These are phyloP conservation scores for Gyrodon lividus DNA, from an alignment of 768 basidiomycete species.

Conservation along the genomic window DNA sequence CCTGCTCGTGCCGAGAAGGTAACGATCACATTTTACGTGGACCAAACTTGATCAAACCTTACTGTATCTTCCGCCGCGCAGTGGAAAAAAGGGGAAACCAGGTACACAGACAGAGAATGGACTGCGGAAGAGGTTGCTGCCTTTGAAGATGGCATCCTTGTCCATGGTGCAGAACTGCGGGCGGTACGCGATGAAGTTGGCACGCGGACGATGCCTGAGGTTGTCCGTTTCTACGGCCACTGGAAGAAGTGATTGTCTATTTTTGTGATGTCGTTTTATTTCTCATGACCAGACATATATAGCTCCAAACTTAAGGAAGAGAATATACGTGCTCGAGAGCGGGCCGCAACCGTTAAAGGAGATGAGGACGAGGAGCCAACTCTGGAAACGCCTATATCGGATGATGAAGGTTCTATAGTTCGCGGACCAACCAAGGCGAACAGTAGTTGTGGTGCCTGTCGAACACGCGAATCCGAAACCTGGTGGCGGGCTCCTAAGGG, in stretches of 20 bases:
- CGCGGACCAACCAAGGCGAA: constrained; percentile 52
- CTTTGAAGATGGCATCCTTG: constrained; percentile 73
- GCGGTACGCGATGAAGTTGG: constrained; percentile 73
- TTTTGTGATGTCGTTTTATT: constrained; percentile 5
- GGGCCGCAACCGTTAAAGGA: constrained; percentile 32
- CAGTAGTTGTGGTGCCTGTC: constrained; percentile 77
- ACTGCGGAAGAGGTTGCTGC: constrained; percentile 62
- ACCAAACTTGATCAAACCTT: constrained; percentile 9
- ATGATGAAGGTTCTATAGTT: constrained; percentile 79
- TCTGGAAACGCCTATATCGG: constrained; percentile 37
- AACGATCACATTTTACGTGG: constrained; percentile 11
- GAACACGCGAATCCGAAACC: constrained; percentile 69
- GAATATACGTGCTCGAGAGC: constrained; percentile 49
- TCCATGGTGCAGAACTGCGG: constrained; percentile 79
- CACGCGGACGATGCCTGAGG: constrained; percentile 67
- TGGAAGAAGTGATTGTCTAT: constrained; percentile 71
- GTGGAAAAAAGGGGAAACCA: constrained; percentile 74
- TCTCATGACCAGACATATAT: constrained; percentile 11
- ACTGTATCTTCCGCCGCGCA: constrained; percentile 25
- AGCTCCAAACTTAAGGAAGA: constrained; percentile 72
- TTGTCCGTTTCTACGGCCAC: constrained; percentile 80
- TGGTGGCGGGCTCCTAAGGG: constrained; percentile 97
- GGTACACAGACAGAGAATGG: constrained; percentile 73
- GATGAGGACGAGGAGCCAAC: constrained; percentile 27
- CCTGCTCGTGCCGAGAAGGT: constrained; percentile 67